Base-by-base conservation (phyloP, 306 rosid species). In the Pyrus communis region DNA sequence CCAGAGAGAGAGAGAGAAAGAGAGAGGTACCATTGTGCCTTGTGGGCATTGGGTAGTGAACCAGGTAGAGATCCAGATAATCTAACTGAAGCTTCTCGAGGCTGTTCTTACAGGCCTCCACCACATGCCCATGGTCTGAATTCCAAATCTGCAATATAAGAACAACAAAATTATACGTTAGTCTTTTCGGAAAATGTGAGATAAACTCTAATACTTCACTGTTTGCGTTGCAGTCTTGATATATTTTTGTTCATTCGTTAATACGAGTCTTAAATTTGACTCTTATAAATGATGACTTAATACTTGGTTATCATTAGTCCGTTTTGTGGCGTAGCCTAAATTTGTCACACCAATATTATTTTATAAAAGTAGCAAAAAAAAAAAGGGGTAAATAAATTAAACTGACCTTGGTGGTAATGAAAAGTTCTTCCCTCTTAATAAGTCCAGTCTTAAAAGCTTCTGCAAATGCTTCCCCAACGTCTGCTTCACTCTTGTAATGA, bases 401-500 rank as follows among this genome's bases (percentile, higher is more conserved):
- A 84, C 79, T 61, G 65, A 78, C 98, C 93, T 93, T 93, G 31
- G 98, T 84, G 75, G 96, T 91, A 11, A 93, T 84, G 81, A 93
- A 93, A 74, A 93, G 93, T 35, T 93, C 98, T 67, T 93, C 98
- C 74, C 98, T 89, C 86, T 89, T 89, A 31, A 91, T 97, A 76
- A 91, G 91, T 55, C 92, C 91, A 43, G 77, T 83, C 23, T 49
- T 69, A 67, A 93, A 78, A 69, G 97, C 98, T 77, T 89, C 98
- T 46, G 89, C 77, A 79, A 93, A 84, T 7, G 91, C 98, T 21
- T 85, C 90, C 71, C 98, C 98, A 79, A 91, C 98, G 61, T 93
- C 98, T 35, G 87, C 40, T 84, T 93, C 98, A 78, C 86, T 93
- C 82, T 63, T 78, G 81, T 93, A 93, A 35, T 91, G 88, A 79